A percentile compares a stretch with the other conserved stretches of the same genome.
Conservation (phyloP, 495 filamentous ascomycete genomes). For the Penicillium dipodomyicola region DNA sequence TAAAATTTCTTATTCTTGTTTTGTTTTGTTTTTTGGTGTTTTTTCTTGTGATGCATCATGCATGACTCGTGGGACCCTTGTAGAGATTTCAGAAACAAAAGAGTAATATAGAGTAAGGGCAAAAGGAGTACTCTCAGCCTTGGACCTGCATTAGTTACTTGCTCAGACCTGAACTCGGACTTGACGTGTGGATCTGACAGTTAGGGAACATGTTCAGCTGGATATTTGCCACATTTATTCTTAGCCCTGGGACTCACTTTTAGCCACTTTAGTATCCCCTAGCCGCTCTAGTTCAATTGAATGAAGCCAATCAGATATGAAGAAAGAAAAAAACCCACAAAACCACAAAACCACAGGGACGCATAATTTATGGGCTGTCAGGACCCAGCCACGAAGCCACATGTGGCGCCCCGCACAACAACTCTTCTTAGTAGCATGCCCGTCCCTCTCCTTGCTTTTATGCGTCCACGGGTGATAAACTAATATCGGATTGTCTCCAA, state of each 20-base stretch:
- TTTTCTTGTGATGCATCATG: neutral
- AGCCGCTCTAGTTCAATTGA: neutral
- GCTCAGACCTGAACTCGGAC: conserved; percentile 4
- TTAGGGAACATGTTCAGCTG: conserved; percentile 12
- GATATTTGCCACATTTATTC: conserved; percentile 13
- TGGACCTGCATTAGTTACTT: conserved; percentile 9
- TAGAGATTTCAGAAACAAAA: neutral
- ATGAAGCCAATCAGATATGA: neutral
- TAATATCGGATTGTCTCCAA: neutral
- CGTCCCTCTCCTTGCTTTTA: conserved; percentile 5
- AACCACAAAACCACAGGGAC: neutral
- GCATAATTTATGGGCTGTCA: neutral
- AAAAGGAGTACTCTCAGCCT: conserved; percentile 13
- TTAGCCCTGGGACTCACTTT: neutral
- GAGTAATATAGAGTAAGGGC: no score
- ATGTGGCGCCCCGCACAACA: conserved; percentile 4
- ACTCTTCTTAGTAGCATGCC: conserved; percentile 1
- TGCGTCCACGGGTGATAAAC: conserved; percentile 6
- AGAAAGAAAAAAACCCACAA: no score
- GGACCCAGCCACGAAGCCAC: conserved; percentile 15
- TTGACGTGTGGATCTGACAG: conserved; percentile 6
- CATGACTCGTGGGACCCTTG: conserved; percentile 19
- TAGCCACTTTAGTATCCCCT: neutral
- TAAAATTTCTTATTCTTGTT: neutral
- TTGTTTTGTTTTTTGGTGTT: neutral